Conservation (phyloP, 495 filamentous ascomycete genomes). For the Hypoxylon perforatum region DNA sequence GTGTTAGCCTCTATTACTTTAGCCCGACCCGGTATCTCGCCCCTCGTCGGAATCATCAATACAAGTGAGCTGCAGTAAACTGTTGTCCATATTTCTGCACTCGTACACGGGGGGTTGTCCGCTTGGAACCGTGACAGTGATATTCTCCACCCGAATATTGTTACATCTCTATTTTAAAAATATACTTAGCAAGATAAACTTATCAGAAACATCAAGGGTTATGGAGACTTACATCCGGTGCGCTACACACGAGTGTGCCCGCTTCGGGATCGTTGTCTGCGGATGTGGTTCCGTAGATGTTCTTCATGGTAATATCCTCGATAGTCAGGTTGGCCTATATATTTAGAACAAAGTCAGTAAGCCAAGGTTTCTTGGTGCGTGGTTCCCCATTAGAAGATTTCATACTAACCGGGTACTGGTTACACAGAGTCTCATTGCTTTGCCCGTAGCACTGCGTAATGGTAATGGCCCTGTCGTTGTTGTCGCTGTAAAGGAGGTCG, state of each 20-base stretch:
- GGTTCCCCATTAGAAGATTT: neutral
- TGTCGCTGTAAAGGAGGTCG: slow-evolving; percentile 64
- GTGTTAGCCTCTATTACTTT: no score
- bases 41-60: slow-evolving; percentile 19
- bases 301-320: slow-evolving; percentile 41
- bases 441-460: slow-evolving; percentile 72
- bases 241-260: slow-evolving; percentile 39
- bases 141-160: slow-evolving; percentile 35
- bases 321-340: slow-evolving; percentile 42
- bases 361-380: neutral
- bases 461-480: slow-evolving; percentile 70
- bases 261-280: slow-evolving; percentile 32
- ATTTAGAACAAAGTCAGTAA: neutral
- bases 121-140: slow-evolving; percentile 33
- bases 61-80: slow-evolving; percentile 27
- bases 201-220: neutral
- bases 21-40: slow-evolving; percentile 28
- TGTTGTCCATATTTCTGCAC: slow-evolving; percentile 35
- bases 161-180: slow-evolving; percentile 23
- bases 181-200: neutral
- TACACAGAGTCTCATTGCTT: slow-evolving; percentile 44
- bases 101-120: slow-evolving; percentile 33
- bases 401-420: slow-evolving; percentile 33
- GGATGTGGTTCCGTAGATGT: slow-evolving; percentile 37
- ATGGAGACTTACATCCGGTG: slow-evolving; percentile 28